A percentile compares a stretch with the other conserved stretches of the same genome.
phyloP scores from a whole-genome alignment of 208 protist species.

The Angomonas ambiguus region DNA sequence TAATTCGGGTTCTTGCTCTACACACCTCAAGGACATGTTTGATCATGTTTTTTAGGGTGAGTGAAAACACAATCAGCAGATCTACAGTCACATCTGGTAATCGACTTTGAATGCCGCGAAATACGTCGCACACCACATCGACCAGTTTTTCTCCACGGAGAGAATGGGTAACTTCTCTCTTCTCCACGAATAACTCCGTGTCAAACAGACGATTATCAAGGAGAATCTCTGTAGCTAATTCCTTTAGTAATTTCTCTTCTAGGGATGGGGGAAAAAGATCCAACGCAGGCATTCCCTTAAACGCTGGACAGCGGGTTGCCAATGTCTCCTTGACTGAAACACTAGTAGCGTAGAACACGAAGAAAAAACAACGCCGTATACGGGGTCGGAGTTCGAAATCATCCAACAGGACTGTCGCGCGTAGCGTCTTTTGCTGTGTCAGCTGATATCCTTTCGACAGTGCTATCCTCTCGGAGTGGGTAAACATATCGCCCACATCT shows the following conservation, averaged over 20 bases:
- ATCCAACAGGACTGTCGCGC: conserved; percentile 28
- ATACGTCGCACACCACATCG: conserved; percentile 23
- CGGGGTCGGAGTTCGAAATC: conserved; percentile 50
- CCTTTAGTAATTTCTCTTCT: conserved; percentile 20
- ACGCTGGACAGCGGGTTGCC: conserved; percentile 34
- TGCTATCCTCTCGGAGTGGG: conserved; percentile 44
- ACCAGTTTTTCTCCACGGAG: conserved; percentile 18
- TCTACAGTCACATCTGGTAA: conserved; percentile 19
- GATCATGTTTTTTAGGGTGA: conserved; percentile 14
- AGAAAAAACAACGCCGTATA: conserved; percentile 47
- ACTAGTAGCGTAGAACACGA: conserved; percentile 46
- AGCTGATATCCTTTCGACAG: conserved; percentile 31
- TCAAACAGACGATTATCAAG: conserved; percentile 5
- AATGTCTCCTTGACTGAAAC: conserved; percentile 29
- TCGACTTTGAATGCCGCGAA: conserved; percentile 13
- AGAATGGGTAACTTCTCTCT: neutral
- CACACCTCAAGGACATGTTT: neutral
- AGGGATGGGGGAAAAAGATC: conserved; percentile 22
- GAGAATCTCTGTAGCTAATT: conserved; percentile 38
- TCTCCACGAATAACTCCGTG: conserved; percentile 5
- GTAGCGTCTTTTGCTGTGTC: conserved; percentile 21
- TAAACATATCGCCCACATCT: conserved; percentile 65
- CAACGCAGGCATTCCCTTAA: conserved; percentile 28
- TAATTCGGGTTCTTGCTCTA: neutral
- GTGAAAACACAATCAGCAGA: conserved; percentile 38